A percentile compares a stretch with the other conserved stretches of the same genome.
Conservation (phyloP, 257 asterid genomes). For the Verbena officinalis region DNA sequence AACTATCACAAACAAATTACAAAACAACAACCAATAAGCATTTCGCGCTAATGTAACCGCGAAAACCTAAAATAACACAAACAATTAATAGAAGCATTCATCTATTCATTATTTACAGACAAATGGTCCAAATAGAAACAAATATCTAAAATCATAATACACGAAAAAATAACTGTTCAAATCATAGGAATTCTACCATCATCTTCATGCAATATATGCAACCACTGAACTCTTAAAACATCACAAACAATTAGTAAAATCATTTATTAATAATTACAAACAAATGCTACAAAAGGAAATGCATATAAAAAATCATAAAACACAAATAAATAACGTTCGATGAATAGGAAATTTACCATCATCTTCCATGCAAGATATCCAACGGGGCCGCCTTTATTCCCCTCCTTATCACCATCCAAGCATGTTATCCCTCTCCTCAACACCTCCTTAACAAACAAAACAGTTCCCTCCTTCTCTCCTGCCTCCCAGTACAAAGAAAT, state of each 20-base stretch:
- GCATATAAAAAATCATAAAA: conserved; percentile 13
- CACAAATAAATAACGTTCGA: neutral
- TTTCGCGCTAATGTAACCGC: too few relatives aligned
- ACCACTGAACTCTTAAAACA: too few relatives aligned
- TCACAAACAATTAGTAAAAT: conserved; percentile 7
- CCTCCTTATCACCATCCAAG: conserved; percentile 48
- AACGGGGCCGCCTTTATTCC: conserved; percentile 78
- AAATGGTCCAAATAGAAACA: neutral
- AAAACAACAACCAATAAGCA: too few relatives aligned
- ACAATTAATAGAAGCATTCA: too few relatives aligned
- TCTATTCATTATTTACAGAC: neutral
- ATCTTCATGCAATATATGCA: conserved; percentile 96
- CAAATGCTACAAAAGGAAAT: neutral
- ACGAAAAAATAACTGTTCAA: neutral
- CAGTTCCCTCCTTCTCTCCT: conserved; percentile 58
- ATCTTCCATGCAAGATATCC: conserved; percentile 98
- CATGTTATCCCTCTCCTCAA: conserved; percentile 64
- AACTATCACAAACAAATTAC: too few relatives aligned
- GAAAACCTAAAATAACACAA: too few relatives aligned
- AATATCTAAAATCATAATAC: conserved; percentile 8
- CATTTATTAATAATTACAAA: neutral
- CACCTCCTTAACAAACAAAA: conserved; percentile 78
- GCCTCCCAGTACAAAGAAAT: conserved; percentile 90
- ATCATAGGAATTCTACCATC: conserved; percentile 62
- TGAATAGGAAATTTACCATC: conserved; percentile 62